These are phyloP conservation scores for Chenopodium album DNA, from an alignment of 148 eudicot genomes.

Conservation along the genomic window DNA sequence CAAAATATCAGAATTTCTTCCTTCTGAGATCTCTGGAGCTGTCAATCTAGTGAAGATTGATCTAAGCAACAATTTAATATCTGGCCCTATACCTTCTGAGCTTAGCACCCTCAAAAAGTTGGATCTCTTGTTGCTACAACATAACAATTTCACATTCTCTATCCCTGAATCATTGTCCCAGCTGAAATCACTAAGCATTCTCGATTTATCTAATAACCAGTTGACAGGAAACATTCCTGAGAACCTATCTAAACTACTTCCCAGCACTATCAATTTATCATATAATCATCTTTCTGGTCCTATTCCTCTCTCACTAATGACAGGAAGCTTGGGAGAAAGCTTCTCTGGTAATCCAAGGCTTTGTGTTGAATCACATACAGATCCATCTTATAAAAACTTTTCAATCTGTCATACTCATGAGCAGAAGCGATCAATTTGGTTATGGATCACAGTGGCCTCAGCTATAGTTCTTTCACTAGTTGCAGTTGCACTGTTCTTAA, in stretches of 20 bases:
- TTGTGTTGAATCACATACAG: slow-evolving; percentile 42
- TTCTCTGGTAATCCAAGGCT: slow-evolving; percentile 63
- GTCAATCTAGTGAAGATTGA: slow-evolving; percentile 66
- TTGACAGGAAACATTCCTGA: slow-evolving; percentile 65
- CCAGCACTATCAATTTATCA: slow-evolving; percentile 69
- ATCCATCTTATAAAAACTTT: slow-evolving; percentile 46
- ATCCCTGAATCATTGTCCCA: slow-evolving; percentile 67
- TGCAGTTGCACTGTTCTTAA: slow-evolving; percentile 41
- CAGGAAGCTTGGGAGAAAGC: slow-evolving; percentile 61
- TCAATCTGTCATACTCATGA: slow-evolving; percentile 40
- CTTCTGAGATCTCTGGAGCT: slow-evolving; percentile 60
- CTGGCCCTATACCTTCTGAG: slow-evolving; percentile 68
- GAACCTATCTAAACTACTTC: slow-evolving; percentile 49
- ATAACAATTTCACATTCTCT: slow-evolving; percentile 59
- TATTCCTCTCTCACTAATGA: slow-evolving; percentile 53
- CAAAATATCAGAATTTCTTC: slow-evolving; percentile 60
- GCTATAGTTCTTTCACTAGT: slow-evolving; percentile 40
- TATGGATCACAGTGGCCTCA: slow-evolving; percentile 49
- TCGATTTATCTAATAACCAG: slow-evolving; percentile 66
- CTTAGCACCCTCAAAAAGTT: slow-evolving; percentile 58
- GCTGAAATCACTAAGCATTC: slow-evolving; percentile 57
- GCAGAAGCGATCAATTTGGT: slow-evolving; percentile 39
- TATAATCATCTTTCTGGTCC: slow-evolving; percentile 67
- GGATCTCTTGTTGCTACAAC: slow-evolving; percentile 56
- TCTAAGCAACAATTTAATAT: slow-evolving; percentile 61